Percentiles rank a stretch among this genome's conserved stretches.
phyloP scores from a whole-genome alignment of 306 rosid genomes.

The Lagenaria siceraria region DNA sequence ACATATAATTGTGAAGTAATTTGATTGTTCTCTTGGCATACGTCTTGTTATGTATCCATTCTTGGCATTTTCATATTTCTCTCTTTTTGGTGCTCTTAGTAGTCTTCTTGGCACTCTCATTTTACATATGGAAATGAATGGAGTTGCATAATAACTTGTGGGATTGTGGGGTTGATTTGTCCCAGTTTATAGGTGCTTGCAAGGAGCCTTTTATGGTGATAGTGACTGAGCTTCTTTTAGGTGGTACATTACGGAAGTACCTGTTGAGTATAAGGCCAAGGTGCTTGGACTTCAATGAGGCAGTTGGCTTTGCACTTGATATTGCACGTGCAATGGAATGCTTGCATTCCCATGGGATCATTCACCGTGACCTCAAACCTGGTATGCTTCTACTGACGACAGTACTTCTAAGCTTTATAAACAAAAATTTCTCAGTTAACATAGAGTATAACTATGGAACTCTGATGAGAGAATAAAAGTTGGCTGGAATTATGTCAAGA shows the following conservation, averaged over 20 bases:
- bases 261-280: constrained; percentile 39
- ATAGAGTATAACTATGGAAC: neutral
- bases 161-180: constrained; percentile 14
- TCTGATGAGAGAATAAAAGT: neutral
- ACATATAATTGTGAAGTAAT: neutral
- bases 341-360: constrained; percentile 59
- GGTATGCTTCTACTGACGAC: constrained; percentile 23
- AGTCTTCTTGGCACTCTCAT: neutral
- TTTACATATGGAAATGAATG: neutral
- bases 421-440: neutral
- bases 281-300: constrained; percentile 37
- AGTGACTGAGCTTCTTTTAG: constrained; percentile 64
- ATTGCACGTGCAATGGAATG: constrained; percentile 56
- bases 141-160: constrained; percentile 16
- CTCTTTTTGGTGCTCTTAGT: neutral
- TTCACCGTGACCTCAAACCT: constrained; percentile 64
- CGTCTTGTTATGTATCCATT: neutral
- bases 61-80: neutral
- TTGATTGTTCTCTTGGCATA: neutral
- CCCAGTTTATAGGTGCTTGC: constrained; percentile 69
- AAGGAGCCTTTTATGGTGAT: constrained; percentile 69
- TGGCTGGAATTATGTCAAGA: neutral
- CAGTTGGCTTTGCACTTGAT: constrained; percentile 44
- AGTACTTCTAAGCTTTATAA: neutral
- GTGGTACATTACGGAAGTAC: constrained; percentile 55